Base-by-base conservation (phyloP, 306 rosid genomes). In the Trifolium repens region DNA sequence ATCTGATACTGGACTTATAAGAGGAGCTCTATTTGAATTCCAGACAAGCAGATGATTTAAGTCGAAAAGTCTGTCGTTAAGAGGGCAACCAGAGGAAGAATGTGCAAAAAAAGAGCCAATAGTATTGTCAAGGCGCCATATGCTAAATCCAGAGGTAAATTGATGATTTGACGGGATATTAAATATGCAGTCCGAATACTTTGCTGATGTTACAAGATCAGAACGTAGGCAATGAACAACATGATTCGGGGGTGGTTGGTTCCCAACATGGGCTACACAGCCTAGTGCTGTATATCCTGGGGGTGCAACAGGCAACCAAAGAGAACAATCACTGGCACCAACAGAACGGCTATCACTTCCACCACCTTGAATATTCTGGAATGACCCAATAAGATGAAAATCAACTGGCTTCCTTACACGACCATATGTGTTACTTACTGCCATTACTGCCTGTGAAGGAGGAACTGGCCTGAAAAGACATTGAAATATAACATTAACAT, bases 361-460 rank as follows among this genome's bases (percentile, higher is more conserved):
- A 54, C 65, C 81, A 75, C 75, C 81, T 39, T 80, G 93, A 85
- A 86, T 87, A 66, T 81, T 80, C 52, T 81, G 81, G 80, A 94
- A 90, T 78, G 89, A 80, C 46, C 97, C 96, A 35, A 94, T 87
- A 62, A 88, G 90, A 78, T 84, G 82, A 79, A 92, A 94, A 84
- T 87, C 85, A 82, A 88, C 81, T 16, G 99, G 92, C 80, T 89
- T 90, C 80, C 96, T 88, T 53, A 90, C 97, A 75, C 99, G 97
- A 69, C 99, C 96, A 77, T 92, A 92, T 64, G 84, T 79, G 70
- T 94, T 94, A 77, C 93, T 89, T 63, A 92, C 93, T 17, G 99
- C 97, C 97, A 92, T 88, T 71, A 92, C 99, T 26, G 96, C 96
- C 79, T 86, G 99, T 50, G 99, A 89, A 53, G 99, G 99, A 84